Conservation (phyloP, 208 protist species). For the Crithidia sp. region DNA sequence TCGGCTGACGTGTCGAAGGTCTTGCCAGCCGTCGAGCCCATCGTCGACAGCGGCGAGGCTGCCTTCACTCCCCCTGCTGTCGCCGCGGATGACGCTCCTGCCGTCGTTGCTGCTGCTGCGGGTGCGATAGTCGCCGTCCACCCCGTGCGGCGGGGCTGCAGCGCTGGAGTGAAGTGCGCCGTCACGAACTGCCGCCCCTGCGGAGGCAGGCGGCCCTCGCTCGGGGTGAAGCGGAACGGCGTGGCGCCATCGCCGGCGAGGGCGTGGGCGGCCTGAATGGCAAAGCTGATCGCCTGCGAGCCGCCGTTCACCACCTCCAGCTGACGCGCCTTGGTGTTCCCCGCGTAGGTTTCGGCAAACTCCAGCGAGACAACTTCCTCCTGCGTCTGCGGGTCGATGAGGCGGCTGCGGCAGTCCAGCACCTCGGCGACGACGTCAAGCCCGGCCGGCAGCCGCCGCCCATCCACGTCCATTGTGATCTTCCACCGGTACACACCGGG, state of each 20-base stretch:
- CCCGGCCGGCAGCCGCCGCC: slow-evolving; percentile 34
- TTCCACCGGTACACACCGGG: slow-evolving; percentile 52
- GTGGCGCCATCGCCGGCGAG: slow-evolving; percentile 37
- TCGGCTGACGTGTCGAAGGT: slow-evolving; percentile 9
- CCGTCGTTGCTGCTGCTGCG: slow-evolving; percentile 11
- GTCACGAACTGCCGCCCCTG: slow-evolving; percentile 46
- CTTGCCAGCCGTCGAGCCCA: background rate
- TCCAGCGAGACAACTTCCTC: slow-evolving; percentile 62
- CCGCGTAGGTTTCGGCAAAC: slow-evolving; percentile 77
- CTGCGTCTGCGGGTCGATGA: slow-evolving; percentile 63
- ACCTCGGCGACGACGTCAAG: slow-evolving; percentile 70
- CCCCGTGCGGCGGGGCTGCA: slow-evolving; percentile 53
- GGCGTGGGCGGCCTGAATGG: slow-evolving; percentile 75
- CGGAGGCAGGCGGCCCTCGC: slow-evolving; percentile 75
- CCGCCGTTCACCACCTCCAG: slow-evolving; percentile 78
- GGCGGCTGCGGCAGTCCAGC: slow-evolving; percentile 71
- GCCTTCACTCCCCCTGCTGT: background rate
- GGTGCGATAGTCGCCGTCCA: slow-evolving; percentile 40
- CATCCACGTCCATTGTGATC: slow-evolving; percentile 54
- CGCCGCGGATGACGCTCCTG: background rate
- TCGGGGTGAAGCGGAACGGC: slow-evolving; percentile 78
- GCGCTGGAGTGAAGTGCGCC: slow-evolving; percentile 77
- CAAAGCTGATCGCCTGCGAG: slow-evolving; percentile 79
- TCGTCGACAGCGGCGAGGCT: too few species aligned
- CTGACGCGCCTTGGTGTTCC: slow-evolving; percentile 46